These are phyloP conservation scores for Vitis rotundifolia DNA, from an alignment of 164 flowering plant genomes.

Conservation along the genomic window DNA sequence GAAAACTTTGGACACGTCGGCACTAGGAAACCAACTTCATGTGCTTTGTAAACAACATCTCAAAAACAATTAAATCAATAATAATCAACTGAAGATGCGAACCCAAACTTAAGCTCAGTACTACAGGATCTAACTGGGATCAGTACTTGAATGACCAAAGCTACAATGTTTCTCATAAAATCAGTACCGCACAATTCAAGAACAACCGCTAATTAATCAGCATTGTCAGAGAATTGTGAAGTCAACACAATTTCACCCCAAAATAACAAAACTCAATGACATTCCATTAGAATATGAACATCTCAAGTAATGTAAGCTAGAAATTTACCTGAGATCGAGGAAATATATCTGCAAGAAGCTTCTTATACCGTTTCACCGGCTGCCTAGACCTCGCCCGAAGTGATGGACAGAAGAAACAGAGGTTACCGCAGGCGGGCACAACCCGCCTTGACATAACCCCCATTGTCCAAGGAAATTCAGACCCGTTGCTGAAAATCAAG, in stretches of 20 bases:
- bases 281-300: background rate
- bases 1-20: background rate
- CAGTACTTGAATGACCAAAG: background rate
- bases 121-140: background rate
- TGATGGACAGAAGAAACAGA: slow-evolving; percentile 84
- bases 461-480: slow-evolving; percentile 38
- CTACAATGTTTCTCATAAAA: background rate
- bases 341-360: slow-evolving; percentile 74
- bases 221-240: background rate
- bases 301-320: background rate
- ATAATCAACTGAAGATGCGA: background rate
- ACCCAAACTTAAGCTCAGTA: background rate
- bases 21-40: background rate
- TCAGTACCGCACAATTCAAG: background rate
- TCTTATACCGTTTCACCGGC: slow-evolving; percentile 90
- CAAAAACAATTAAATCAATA: too few species aligned
- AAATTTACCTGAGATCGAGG: slow-evolving; percentile 63
- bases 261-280: background rate
- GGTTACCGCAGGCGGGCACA: slow-evolving; percentile 76
- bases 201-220: background rate
- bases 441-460: slow-evolving; percentile 90
- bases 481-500: slow-evolving; percentile 11
- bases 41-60: background rate
- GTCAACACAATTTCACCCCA: background rate
- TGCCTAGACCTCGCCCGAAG: slow-evolving; percentile 87